phyloP scores from a whole-genome alignment of 306 rosid species.

The Quercus wislizeni region DNA sequence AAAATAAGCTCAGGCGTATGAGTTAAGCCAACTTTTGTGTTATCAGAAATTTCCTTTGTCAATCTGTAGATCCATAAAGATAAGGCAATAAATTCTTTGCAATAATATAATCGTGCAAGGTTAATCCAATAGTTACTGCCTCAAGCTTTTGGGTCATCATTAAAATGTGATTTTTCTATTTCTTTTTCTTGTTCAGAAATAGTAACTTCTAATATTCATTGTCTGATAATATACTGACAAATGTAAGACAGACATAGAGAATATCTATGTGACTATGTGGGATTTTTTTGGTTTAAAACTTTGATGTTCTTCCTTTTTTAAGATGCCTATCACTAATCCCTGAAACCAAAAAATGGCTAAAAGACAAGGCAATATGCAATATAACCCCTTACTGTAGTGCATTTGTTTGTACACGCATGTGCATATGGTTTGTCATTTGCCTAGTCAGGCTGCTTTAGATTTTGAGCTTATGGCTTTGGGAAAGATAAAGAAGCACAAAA shows the following conservation, averaged over 20 bases:
- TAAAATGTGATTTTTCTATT: too few species aligned
- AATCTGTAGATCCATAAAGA: too few species aligned
- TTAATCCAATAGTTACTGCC: too few species aligned
- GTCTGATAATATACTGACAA: not conserved
- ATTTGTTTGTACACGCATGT: slow-evolving; percentile 26
- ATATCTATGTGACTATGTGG: not conserved
- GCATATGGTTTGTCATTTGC: slow-evolving; percentile 30
- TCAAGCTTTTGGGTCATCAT: too few species aligned
- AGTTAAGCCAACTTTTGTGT: too few species aligned
- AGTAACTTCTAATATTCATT: not conserved
- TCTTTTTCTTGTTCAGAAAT: not conserved
- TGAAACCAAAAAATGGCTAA: not conserved
- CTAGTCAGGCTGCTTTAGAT: slow-evolving; percentile 25
- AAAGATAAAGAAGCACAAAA: slow-evolving; percentile 35
- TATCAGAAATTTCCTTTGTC: too few species aligned
- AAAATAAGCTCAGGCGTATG: too few species aligned
- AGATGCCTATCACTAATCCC: not conserved
- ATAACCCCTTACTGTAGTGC: not conserved
- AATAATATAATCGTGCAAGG: too few species aligned
- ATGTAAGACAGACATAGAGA: not conserved
- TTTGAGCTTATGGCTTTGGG: slow-evolving; percentile 29
- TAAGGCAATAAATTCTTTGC: too few species aligned
- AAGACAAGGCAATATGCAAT: not conserved
- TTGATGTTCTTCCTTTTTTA: not conserved
- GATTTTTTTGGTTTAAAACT: not conserved